A percentile compares a stretch with the other conserved stretches of the same genome.
Evolutionary conservation across 257 asterid species (phyloP).

Genomic region (Solanum dulcamara): DNA sequence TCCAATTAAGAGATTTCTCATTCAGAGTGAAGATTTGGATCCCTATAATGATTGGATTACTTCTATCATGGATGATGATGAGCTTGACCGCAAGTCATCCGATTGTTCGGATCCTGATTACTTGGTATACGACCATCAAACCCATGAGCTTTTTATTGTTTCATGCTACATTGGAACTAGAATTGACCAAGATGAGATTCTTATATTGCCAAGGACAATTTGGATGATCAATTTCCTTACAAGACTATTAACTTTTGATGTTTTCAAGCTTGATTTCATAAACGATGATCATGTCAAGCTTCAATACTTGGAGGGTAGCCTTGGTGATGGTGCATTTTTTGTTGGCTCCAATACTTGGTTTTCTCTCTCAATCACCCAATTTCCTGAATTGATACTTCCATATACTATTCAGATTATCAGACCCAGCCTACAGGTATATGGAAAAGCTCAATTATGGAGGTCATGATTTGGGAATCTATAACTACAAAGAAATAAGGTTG

Average conservation of each 20-base stretch:
- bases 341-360: neutral
- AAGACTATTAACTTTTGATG: neutral
- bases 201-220: neutral
- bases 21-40: neutral
- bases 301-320: neutral
- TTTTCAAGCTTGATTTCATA: neutral
- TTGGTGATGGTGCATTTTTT: neutral
- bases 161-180: neutral
- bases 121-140: neutral
- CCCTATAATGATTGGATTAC: neutral
- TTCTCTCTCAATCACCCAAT: neutral
- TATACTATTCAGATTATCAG: neutral
- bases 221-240: neutral
- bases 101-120: neutral
- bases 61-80: neutral
- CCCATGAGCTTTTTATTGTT: neutral
- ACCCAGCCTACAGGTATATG: neutral
- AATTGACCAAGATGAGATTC: neutral
- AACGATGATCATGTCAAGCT: neutral
- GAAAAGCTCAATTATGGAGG: neutral
- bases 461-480: neutral
- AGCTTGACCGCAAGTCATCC: neutral
- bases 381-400: neutral
- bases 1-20: neutral
- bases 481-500: neutral